Evolutionary conservation across 2,329 filamentous ascomycete genomes (phyloP), one percentile per base, ranked within the genome.

Genomic region (Celoporthe dispersa): DNA sequence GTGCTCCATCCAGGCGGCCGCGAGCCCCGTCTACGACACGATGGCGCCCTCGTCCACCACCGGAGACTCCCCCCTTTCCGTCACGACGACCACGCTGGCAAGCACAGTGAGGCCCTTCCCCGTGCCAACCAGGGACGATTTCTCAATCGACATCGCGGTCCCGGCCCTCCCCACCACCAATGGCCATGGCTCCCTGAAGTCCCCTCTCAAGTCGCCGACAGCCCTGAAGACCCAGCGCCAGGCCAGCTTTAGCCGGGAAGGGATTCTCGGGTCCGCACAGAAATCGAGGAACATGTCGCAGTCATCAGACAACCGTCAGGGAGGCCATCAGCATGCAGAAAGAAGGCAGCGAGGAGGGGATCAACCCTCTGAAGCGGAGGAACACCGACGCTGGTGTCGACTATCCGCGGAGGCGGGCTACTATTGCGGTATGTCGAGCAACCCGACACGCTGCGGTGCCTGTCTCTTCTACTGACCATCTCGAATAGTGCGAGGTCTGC

Each of bases 401-500:
- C 77, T 91, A 91, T 76, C 89, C 89, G 22, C 84, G 89, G 73
- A 83, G 89, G 73, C 84, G 89, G 77, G 89, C 89, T 55, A 91
- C 87, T 37, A 91, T 91, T 76, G 89, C 89, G 74, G 88, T 91
- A 85, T 74, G 88, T 83, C 71, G 68, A 68, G 64, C 55, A 31
- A 33, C 2, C 12, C 25, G 7, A 16, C 68, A 62, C 22, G 33
- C 60, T 12, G 44, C 51, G 70, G 51, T 68, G 71, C 63, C 37
- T 62, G 12, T 35, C 57, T 19, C 4, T 35, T 33, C 28, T 44
- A 55, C 64, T 68, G 41, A 67, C 53, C 60, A 64, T 41, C 51
- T 53, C 31, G 65, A 72, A 68, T 75, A 94, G 91, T 94, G 92
- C 79, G 92, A 94, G 78, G 92, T 94, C 70, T 94, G 92, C 77